phyloP scores from a whole-genome alignment of 1,284 basidiomycete species.

The Puccinia triticina region DNA sequence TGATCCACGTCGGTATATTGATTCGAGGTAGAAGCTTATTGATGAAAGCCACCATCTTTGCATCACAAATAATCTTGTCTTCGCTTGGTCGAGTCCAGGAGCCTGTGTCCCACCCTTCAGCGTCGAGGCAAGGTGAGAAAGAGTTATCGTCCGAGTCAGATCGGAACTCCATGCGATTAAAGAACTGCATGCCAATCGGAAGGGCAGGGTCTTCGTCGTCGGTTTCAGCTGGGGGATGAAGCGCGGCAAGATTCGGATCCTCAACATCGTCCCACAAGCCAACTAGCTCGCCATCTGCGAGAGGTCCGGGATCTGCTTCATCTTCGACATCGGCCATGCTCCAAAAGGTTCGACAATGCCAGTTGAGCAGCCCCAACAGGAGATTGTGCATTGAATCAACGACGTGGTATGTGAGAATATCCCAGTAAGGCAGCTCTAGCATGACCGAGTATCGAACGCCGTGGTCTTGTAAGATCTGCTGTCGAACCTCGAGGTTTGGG shows the following conservation, averaged over 20 bases:
- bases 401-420: constrained; percentile 40
- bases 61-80: constrained; percentile 24
- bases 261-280: background rate
- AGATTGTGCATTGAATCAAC: constrained; percentile 45
- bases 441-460: constrained; percentile 42
- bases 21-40: constrained; percentile 18
- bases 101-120: constrained; percentile 10
- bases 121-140: constrained; percentile 3
- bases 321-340: constrained; percentile 21
- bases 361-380: constrained; percentile 17
- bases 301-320: constrained; percentile 10
- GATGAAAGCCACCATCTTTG: background rate
- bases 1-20: constrained; percentile 20
- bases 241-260: background rate
- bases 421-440: constrained; percentile 38
- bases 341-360: constrained; percentile 30
- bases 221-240: background rate
- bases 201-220: background rate
- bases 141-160: constrained; percentile 3
- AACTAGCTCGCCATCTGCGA: background rate
- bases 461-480: constrained; percentile 16
- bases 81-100: constrained; percentile 7
- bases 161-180: background rate
- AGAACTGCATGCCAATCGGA: background rate
- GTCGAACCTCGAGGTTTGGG: background rate